phyloP scores from a whole-genome alignment of 1,284 basidiomycete species.

The Vanrija sp. region DNA sequence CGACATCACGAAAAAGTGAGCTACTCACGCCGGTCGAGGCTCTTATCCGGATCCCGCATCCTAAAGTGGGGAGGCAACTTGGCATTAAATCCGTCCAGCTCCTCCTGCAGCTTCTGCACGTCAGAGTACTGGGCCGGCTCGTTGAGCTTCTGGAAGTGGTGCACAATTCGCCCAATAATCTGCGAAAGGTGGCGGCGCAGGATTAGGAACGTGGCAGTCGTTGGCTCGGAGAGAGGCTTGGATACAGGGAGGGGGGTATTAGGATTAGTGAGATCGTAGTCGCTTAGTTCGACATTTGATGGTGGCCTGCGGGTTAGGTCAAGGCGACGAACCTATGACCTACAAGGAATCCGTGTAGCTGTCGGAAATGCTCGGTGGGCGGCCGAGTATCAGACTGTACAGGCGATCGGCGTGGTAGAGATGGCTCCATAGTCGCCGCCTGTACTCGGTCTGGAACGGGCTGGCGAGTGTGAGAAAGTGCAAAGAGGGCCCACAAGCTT shows the following conservation, averaged over 20 bases:
- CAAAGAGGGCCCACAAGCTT: background rate
- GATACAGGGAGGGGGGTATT: constrained; percentile 29
- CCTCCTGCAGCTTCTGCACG: constrained; percentile 76
- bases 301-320: constrained; percentile 56
- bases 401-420: constrained; percentile 83
- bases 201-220: constrained; percentile 81
- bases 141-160: constrained; percentile 89
- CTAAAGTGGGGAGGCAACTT: constrained; percentile 61
- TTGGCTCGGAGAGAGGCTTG: constrained; percentile 58
- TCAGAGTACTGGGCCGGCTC: constrained; percentile 79
- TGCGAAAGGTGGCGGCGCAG: constrained; percentile 74
- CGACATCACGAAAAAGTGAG: background rate
- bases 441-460: constrained; percentile 76
- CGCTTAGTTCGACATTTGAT: constrained; percentile 74
- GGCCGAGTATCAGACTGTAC: constrained; percentile 76
- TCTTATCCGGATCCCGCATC: constrained; percentile 67
- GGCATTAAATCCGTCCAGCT: constrained; percentile 72
- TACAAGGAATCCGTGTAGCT: constrained; percentile 47
- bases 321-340: constrained; percentile 5
- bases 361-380: constrained; percentile 64
- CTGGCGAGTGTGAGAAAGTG: constrained; percentile 35
- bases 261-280: constrained; percentile 46
- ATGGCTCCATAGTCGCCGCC: constrained; percentile 88
- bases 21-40: constrained; percentile 59
- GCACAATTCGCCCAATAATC: constrained; percentile 87